Evolutionary conservation across 495 filamentous ascomycete genomes (phyloP).

Genomic region (Cercophora newfieldiana): DNA sequence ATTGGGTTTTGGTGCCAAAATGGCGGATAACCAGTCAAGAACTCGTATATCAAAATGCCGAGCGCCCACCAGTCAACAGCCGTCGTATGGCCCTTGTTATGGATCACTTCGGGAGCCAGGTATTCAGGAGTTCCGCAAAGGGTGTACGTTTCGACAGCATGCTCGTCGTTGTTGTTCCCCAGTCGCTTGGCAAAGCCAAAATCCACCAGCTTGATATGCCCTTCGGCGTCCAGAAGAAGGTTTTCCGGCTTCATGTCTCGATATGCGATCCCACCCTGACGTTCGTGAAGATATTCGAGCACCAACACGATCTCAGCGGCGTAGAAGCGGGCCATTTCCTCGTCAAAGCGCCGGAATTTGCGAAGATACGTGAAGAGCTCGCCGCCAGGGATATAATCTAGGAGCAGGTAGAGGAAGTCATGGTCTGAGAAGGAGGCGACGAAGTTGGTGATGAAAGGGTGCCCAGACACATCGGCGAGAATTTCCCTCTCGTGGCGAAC

Average conservation of each 20-base stretch:
- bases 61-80: constrained; percentile 99
- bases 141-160: constrained; percentile 84
- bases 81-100: constrained; percentile 89
- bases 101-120: constrained; percentile 93
- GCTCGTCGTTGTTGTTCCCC: constrained; percentile 47
- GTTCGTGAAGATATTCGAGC: constrained; percentile 88
- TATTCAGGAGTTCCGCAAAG: constrained; percentile 97
- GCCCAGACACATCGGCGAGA: constrained; percentile 81
- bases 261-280: constrained; percentile 80
- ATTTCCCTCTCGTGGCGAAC: constrained; percentile 90
- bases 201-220: constrained; percentile 96
- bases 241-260: constrained; percentile 97
- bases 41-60: constrained; percentile 94
- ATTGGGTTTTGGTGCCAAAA: constrained; percentile 97
- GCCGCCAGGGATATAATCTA: constrained; percentile 89
- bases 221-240: constrained; percentile 84
- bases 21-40: constrained; percentile 91
- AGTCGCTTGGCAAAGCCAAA: constrained; percentile 95
- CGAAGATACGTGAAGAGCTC: constrained; percentile 95
- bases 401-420: constrained; percentile 88
- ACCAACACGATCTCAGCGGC: constrained; percentile 93
- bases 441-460: constrained; percentile 94
- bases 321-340: constrained; percentile 85
- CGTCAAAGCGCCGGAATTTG: constrained; percentile 80
- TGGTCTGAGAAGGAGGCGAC: constrained; percentile 86